Percentiles rank a stretch among this genome's conserved stretches.
These are phyloP conservation scores for Zymoseptoria crescenta DNA, from an alignment of 2,329 filamentous ascomycete genomes.

Conservation along the genomic window DNA sequence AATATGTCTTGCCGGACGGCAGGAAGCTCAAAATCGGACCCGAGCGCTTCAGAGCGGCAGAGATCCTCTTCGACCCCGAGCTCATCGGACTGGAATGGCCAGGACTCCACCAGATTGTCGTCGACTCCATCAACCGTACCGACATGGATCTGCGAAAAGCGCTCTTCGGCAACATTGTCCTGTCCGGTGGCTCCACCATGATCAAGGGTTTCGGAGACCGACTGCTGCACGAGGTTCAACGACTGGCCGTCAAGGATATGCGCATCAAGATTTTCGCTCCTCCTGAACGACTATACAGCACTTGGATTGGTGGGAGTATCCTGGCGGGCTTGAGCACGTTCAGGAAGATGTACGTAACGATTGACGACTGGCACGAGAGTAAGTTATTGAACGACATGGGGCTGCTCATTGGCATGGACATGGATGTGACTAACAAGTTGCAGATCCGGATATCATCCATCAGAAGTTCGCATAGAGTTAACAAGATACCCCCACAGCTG, in stretches of 20 bases:
- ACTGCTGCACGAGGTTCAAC: slow-evolving; percentile 82
- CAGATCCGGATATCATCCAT: slow-evolving; percentile 89
- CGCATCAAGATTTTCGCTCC: slow-evolving; percentile 98
- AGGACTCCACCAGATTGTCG: slow-evolving; percentile 94
- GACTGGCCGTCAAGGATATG: slow-evolving; percentile 96
- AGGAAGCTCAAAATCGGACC: slow-evolving; percentile 90
- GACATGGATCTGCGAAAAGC: slow-evolving; percentile 93
- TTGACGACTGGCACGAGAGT: slow-evolving; percentile 98
- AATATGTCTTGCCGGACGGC: slow-evolving; percentile 87
- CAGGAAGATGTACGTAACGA: slow-evolving; percentile 99
- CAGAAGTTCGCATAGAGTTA: slow-evolving; percentile 73
- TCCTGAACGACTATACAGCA: slow-evolving; percentile 95
- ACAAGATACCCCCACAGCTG: slow-evolving; percentile 10
- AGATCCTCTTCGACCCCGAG: slow-evolving; percentile 96
- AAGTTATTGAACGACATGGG: slow-evolving; percentile 16
- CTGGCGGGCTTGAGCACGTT: slow-evolving; percentile 94
- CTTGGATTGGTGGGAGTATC: slow-evolving; percentile 98
- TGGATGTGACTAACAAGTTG: slow-evolving; percentile 9
- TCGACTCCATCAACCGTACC: slow-evolving; percentile 89
- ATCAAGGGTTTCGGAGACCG: slow-evolving; percentile 96
- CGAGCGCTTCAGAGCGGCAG: slow-evolving; percentile 89
- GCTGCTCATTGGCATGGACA: slow-evolving; percentile 4
- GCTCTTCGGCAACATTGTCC: slow-evolving; percentile 91
- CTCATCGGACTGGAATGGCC: slow-evolving; percentile 95
- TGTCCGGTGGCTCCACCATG: slow-evolving; percentile 90